These are phyloP conservation scores for Mycena haematopus DNA, from an alignment of 768 basidiomycete species.

Conservation along the genomic window DNA sequence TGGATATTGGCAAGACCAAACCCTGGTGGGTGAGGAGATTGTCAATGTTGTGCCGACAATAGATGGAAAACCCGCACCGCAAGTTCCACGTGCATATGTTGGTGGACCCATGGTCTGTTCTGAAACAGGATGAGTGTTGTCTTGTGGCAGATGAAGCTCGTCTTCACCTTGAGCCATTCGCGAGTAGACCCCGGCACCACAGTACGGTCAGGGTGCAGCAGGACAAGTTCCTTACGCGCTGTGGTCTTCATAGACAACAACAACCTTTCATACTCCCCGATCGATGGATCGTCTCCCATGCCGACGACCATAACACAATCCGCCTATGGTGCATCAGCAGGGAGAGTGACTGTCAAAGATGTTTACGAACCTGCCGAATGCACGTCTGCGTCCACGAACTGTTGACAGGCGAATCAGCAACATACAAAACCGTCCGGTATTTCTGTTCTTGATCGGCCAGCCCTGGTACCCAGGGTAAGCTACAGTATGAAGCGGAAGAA, in stretches of 20 bases:
- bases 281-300: conserved; percentile 88
- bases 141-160: not conserved
- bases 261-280: conserved; percentile 95
- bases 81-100: conserved; percentile 94
- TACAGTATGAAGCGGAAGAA: not conserved
- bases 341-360: not conserved
- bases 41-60: conserved; percentile 15
- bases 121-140: conserved; percentile 39
- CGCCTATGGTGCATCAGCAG: conserved; percentile 53
- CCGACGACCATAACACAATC: conserved; percentile 95
- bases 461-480: conserved; percentile 49
- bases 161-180: conserved; percentile 88
- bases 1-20: conserved; percentile 67
- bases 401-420: conserved; percentile 93
- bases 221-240: conserved; percentile 94
- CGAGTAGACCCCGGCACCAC: conserved; percentile 91
- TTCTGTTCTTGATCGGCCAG: conserved; percentile 94
- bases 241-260: conserved; percentile 96
- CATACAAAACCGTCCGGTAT: conserved; percentile 92
- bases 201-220: conserved; percentile 90
- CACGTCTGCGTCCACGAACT: conserved; percentile 99
- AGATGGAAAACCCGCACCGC: conserved; percentile 51
- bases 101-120: conserved; percentile 96
- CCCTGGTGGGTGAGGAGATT: conserved; percentile 58
- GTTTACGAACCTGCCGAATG: conserved; percentile 77